Conservation (phyloP, 140 eudicot species). For the Senecio squalidus region DNA sequence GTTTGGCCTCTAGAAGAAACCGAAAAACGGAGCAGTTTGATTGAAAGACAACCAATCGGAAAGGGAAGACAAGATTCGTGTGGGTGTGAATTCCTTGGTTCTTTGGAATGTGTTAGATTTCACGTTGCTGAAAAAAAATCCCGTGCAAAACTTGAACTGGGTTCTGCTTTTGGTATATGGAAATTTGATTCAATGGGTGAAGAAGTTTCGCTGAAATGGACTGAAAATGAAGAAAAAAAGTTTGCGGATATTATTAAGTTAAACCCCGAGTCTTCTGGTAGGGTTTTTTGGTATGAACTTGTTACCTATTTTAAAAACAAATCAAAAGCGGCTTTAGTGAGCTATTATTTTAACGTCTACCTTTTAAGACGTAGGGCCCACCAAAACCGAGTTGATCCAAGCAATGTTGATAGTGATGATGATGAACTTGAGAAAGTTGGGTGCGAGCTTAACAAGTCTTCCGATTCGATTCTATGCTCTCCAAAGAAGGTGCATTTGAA, state of each 20-base stretch:
- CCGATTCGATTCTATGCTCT: slow-evolving; percentile 39
- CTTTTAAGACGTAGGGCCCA: slow-evolving; percentile 55
- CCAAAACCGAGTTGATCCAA: slow-evolving; percentile 57
- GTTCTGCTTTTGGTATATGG: slow-evolving; percentile 53
- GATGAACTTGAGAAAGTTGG: slow-evolving; percentile 61
- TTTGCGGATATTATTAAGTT: slow-evolving; percentile 45
- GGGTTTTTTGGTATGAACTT: slow-evolving; percentile 59
- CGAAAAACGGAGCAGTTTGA: slow-evolving; percentile 24
- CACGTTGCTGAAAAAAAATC: slow-evolving; percentile 48
- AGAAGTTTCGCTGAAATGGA: slow-evolving; percentile 57
- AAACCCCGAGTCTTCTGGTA: slow-evolving; percentile 41
- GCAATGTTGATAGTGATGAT: slow-evolving; percentile 66
- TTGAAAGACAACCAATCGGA: slow-evolving; percentile 70
- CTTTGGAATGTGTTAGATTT: slow-evolving; percentile 63
- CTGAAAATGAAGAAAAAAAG: slow-evolving; percentile 38
- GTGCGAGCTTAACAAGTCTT: slow-evolving; percentile 17
- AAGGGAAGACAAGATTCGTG: slow-evolving; percentile 62
- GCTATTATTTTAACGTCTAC: slow-evolving; percentile 77
- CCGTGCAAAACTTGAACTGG: slow-evolving; percentile 56
- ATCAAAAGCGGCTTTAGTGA: slow-evolving; percentile 47
- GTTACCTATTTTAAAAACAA: slow-evolving; percentile 30
- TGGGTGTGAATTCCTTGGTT: slow-evolving; percentile 54
- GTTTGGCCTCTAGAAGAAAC: slow-evolving; percentile 56
- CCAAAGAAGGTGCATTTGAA: slow-evolving; percentile 44
- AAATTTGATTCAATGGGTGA: slow-evolving; percentile 71